Evolutionary conservation across 768 basidiomycete genomes (phyloP).

Genomic region (Leccinum sublutescens): DNA sequence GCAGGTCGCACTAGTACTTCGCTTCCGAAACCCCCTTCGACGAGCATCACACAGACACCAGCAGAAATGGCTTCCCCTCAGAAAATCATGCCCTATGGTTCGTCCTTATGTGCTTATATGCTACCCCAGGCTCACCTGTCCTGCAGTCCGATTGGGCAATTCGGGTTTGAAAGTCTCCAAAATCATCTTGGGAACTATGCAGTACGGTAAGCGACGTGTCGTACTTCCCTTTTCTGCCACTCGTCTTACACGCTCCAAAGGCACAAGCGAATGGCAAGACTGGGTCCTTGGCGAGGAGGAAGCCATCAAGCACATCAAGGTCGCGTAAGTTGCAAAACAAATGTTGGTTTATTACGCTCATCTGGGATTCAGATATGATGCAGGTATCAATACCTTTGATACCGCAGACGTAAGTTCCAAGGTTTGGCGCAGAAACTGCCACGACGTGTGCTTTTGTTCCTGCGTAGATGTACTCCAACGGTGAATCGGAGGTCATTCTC

Average conservation of each 20-base stretch:
- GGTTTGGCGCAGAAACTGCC: background rate
- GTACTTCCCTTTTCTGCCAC: background rate
- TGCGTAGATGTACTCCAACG: slow-evolving; percentile 62
- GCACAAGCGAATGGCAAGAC: slow-evolving; percentile 40
- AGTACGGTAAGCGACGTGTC: slow-evolving; percentile 9
- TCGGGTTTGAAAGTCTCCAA: slow-evolving; percentile 7
- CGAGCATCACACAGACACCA: background rate
- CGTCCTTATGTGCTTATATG: background rate
- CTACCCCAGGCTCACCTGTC: background rate
- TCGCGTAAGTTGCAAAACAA: slow-evolving; percentile 35
- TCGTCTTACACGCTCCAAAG: background rate
- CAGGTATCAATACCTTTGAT: slow-evolving; percentile 37
- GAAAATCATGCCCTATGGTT: slow-evolving; percentile 18
- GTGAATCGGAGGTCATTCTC: slow-evolving; percentile 63
- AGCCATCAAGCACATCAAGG: slow-evolving; percentile 44
- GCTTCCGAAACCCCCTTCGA: background rate
- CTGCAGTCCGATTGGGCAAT: slow-evolving; percentile 10
- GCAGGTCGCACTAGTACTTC: background rate
- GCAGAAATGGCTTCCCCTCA: slow-evolving; percentile 7
- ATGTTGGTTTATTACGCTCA: background rate
- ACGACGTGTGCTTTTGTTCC: background rate
- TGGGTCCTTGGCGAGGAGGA: slow-evolving; percentile 53
- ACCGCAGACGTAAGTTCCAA: slow-evolving; percentile 31
- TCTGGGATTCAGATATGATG: slow-evolving; percentile 28
- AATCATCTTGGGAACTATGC: slow-evolving; percentile 6